Evolutionary conservation across 2,329 filamentous ascomycete species (phyloP).

Genomic region (Colletotrichum gloeosporioides): DNA sequence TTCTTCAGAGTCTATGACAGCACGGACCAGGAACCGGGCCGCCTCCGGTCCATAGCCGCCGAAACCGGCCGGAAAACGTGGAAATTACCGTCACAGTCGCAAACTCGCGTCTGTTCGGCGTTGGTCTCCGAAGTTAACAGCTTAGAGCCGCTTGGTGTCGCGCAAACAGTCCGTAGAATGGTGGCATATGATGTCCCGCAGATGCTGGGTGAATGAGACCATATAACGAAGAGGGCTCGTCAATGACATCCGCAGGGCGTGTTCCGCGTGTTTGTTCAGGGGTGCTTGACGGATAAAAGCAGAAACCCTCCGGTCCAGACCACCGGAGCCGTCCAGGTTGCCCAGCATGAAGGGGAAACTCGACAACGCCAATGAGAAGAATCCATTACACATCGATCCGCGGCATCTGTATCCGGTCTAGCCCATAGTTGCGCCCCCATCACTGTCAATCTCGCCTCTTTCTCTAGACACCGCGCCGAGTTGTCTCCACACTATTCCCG

Average conservation of each 20-base stretch:
- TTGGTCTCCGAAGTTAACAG: background rate
- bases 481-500: background rate
- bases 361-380: background rate
- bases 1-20: background rate
- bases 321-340: background rate
- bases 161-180: background rate
- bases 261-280: background rate
- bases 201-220: background rate
- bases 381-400: slow-evolving; percentile 1
- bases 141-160: background rate
- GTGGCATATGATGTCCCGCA: background rate
- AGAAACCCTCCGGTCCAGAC: background rate
- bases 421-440: background rate
- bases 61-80: background rate
- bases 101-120: background rate
- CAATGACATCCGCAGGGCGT: background rate
- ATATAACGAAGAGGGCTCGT: background rate
- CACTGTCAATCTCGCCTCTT: background rate
- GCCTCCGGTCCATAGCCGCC: background rate
- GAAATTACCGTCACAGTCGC: background rate
- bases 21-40: background rate
- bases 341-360: background rate
- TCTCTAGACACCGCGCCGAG: background rate
- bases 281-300: background rate
- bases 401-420: background rate